Evolutionary conservation across 1,139 yeast genomes (phyloP).

Genomic region (Zygosaccharomyces pseudobailii): DNA sequence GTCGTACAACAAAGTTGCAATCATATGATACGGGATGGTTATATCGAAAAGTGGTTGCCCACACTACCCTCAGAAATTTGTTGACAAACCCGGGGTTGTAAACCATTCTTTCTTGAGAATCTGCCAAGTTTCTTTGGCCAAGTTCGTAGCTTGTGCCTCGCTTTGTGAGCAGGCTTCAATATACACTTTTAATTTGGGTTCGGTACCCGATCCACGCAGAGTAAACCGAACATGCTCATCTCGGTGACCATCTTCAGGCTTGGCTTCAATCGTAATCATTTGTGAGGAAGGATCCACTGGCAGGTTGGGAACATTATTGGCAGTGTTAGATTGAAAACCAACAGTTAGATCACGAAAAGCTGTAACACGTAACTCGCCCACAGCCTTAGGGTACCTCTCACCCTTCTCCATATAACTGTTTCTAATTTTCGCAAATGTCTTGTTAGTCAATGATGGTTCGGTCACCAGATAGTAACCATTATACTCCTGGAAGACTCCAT

Average conservation of each 20-base stretch:
- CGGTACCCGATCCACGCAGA: constrained; percentile 93
- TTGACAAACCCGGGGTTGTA: constrained; percentile 41
- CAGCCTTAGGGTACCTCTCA: constrained; percentile 31
- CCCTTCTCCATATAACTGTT: constrained; percentile 14
- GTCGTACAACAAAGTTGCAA: background rate
- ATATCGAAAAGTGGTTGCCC: background rate
- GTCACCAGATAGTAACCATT: constrained; percentile 80
- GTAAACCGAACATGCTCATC: constrained; percentile 61
- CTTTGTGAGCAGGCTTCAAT: constrained; percentile 63
- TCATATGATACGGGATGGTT: constrained; percentile 1
- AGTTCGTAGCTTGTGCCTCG: constrained; percentile 43
- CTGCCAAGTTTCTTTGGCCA: constrained; percentile 70
- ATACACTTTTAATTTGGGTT: constrained; percentile 88
- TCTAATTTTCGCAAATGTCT: constrained; percentile 51
- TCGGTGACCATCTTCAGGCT: constrained; percentile 17
- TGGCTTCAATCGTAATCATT: constrained; percentile 66
- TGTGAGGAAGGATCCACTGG: constrained; percentile 73
- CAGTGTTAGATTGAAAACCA: constrained; percentile 72
- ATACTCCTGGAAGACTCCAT: constrained; percentile 78
- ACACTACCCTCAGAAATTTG: constrained; percentile 1
- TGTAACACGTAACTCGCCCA: constrained; percentile 44
- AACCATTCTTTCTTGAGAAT: constrained; percentile 55
- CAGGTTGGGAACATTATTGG: constrained; percentile 52
- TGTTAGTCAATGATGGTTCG: constrained; percentile 46
- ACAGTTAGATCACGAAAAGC: constrained; percentile 80